Base-by-base conservation (phyloP, 108 stramenopile genomes). In the Seminavis robusta region DNA sequence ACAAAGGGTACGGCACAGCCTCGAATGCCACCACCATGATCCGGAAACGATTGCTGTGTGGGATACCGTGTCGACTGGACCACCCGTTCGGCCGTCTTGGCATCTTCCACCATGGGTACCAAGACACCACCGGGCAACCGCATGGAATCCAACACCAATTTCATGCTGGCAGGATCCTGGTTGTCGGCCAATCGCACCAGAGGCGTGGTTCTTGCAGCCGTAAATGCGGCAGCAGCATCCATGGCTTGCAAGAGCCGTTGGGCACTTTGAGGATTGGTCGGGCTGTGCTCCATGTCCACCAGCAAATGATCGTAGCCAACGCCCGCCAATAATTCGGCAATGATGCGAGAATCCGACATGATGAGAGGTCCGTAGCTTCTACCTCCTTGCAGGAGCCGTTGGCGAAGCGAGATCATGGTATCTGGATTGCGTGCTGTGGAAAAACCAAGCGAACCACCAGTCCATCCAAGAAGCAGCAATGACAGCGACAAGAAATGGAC, bases 51-150 rank as follows among this genome's bases (percentile, higher is more conserved):
- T 5, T 23, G 23, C 27, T 53, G 52, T 33, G 29, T 16, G 15
- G 67, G 60, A 62, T 69, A 69, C 54, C 61, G 21, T 27, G 67
- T 62, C 8, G 61, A 39, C 36, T 6, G 31, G 1, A 62, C 67
- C 3, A 62, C 61, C 11, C 4, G 41, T 26, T 48, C 43, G 7
- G 67, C 67, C 7, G 52, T 53, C 24, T 33, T 52, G 1, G 34
- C 60, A 24, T 61, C 53, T 9, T 69, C 61, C 20, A 69, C 52
- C 67, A 69, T 69, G 32, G 67, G 67, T 16, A 69, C 59, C 42
- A 69, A n/a, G n/a, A 69, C 44, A 6, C 67, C 67, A 19, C 67
- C 67, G 13, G 67, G 67, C 29, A 62, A 26, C 23, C 36, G 39
- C 38, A 69, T 36, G 4, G 53, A 40, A 29, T 69, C 67, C 21